Percentiles rank a stretch among this genome's conserved stretches.
These are phyloP conservation scores for Xylaria cubensis DNA, from an alignment of 495 filamentous ascomycete species.

Conservation along the genomic window DNA sequence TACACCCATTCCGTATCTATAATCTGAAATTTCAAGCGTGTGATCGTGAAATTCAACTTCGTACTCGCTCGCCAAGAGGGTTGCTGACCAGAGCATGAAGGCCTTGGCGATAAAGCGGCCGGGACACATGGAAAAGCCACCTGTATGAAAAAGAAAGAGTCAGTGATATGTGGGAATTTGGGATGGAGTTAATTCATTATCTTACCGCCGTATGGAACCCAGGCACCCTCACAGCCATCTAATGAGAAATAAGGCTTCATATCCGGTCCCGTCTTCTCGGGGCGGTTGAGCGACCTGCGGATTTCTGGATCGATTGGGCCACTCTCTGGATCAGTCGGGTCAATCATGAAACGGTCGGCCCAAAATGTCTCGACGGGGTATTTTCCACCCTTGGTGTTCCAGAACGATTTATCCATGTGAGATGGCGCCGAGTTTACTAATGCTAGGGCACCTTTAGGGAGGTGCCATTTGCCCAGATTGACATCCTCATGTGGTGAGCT, in stretches of 20 bases:
- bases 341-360: conserved; percentile 40
- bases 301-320: conserved; percentile 29
- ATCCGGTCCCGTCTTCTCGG: neutral
- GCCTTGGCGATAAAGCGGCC: conserved; percentile 25
- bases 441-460: conserved; percentile 28
- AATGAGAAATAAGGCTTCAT: conserved; percentile 23
- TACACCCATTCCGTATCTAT: conserved; percentile 25
- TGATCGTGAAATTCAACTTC: conserved; percentile 18
- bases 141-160: neutral
- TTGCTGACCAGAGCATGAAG: conserved; percentile 14
- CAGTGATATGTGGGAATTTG: neutral
- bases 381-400: conserved; percentile 36
- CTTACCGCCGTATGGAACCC: conserved; percentile 27
- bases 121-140: conserved; percentile 19
- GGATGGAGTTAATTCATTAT: neutral
- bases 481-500: conserved; percentile 29
- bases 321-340: conserved; percentile 35
- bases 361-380: conserved; percentile 39
- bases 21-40: neutral
- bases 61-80: conserved; percentile 11
- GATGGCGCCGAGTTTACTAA: conserved; percentile 26
- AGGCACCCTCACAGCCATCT: conserved; percentile 19
- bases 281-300: neutral
- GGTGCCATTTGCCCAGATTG: conserved; percentile 17
- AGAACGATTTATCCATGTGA: conserved; percentile 38